Conservation (phyloP, 495 filamentous ascomycete species). For the Halenospora varia region DNA sequence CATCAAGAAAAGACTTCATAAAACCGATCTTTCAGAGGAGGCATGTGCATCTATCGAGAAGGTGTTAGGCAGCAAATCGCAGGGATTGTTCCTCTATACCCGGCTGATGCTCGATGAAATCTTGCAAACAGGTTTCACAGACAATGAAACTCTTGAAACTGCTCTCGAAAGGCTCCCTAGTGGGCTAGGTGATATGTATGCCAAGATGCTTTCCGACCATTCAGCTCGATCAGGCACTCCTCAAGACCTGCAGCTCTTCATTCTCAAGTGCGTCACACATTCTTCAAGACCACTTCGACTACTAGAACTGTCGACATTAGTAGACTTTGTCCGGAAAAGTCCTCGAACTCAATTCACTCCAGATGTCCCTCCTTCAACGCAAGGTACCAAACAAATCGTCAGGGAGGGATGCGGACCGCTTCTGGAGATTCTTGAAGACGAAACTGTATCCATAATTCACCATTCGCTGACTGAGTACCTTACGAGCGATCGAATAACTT, state of each 20-base stretch:
- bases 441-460: conserved; percentile 46
- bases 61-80: neutral
- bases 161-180: conserved; percentile 25
- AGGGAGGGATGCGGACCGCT: conserved; percentile 41
- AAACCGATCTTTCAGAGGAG: conserved; percentile 8
- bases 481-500: conserved; percentile 17
- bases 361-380: neutral
- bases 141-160: neutral
- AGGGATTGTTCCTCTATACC: conserved; percentile 44
- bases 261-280: conserved; percentile 46
- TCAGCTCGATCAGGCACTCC: conserved; percentile 30
- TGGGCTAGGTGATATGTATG: conserved; percentile 44
- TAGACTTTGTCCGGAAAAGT: conserved; percentile 20
- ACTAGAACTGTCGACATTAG: conserved; percentile 42
- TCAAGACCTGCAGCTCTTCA: conserved; percentile 36
- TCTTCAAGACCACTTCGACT: conserved; percentile 45
- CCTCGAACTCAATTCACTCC: conserved; percentile 3
- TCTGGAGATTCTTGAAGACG: conserved; percentile 44
- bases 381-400: conserved; percentile 24
- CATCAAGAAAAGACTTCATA: conserved; percentile 4
- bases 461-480: conserved; percentile 53
- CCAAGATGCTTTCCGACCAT: conserved; percentile 38
- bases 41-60: neutral
- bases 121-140: conserved; percentile 13
- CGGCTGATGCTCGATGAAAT: conserved; percentile 44